phyloP scores from a whole-genome alignment of 371 early-diverging fungal genomes.

The Mortierella sp. region DNA sequence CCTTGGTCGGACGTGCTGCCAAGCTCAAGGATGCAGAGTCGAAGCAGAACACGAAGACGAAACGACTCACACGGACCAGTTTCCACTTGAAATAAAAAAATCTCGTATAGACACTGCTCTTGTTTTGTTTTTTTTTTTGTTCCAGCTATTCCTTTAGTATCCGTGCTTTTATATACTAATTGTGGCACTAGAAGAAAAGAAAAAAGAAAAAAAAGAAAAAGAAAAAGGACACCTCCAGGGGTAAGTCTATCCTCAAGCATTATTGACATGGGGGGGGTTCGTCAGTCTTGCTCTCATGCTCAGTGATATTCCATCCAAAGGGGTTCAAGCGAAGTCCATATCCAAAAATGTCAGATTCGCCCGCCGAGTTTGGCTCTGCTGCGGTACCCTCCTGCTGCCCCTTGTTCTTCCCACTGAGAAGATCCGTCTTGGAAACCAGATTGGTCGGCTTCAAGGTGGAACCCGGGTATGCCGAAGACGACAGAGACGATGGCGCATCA shows the following conservation, averaged over 20 bases:
- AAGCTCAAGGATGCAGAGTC: constrained; percentile 58
- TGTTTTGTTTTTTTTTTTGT: too few relatives aligned
- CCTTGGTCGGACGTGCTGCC: constrained; percentile 78
- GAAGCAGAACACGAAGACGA: constrained; percentile 36
- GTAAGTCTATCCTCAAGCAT: not conserved
- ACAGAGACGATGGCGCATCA: constrained; percentile 26
- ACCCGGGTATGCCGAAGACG: constrained; percentile 7
- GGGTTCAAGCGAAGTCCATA: constrained; percentile 48
- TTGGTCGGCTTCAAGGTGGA: not conserved
- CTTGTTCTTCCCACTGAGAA: too few relatives aligned
- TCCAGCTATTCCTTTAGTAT: too few relatives aligned
- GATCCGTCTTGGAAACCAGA: not conserved
- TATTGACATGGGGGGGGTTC: too few relatives aligned
- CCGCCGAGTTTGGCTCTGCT: not conserved
- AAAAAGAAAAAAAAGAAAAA: constrained; percentile 13
- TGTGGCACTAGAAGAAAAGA: too few relatives aligned
- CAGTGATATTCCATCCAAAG: constrained; percentile 39
- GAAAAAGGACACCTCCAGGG: not conserved
- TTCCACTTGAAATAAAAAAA: constrained; percentile 34
- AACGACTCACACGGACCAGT: constrained; percentile 42
- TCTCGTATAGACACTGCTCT: too few relatives aligned
- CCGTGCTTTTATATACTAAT: too few relatives aligned
- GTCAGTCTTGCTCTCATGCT: constrained; percentile 1
- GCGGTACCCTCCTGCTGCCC: not conserved
- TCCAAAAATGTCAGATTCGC: constrained; percentile 39